Conservation (phyloP, 495 filamentous ascomycete species). For the Lepidopterella palustris region DNA sequence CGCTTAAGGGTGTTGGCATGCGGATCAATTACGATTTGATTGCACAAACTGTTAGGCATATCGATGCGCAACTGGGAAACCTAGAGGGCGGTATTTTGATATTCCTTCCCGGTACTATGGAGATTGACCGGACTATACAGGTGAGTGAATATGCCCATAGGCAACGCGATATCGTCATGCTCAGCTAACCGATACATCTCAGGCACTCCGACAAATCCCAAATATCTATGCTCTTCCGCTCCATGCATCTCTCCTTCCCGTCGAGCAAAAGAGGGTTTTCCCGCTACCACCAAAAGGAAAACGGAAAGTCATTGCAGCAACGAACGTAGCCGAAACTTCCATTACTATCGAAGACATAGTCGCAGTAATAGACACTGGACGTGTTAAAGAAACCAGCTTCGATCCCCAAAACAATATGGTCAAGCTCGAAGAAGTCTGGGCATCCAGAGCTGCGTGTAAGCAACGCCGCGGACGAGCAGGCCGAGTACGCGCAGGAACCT, state of each 20-base stretch:
- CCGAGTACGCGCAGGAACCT: constrained; percentile 80
- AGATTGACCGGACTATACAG: constrained; percentile 78
- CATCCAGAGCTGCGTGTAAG: constrained; percentile 88
- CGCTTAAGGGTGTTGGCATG: constrained; percentile 70
- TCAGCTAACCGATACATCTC: constrained; percentile 1
- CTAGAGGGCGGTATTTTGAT: constrained; percentile 83
- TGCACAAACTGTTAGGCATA: constrained; percentile 65
- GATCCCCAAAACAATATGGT: constrained; percentile 92
- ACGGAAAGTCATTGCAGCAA: constrained; percentile 87
- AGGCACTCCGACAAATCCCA: constrained; percentile 56
- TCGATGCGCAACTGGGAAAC: constrained; percentile 65
- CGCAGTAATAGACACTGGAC: constrained; percentile 89
- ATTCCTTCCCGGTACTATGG: constrained; percentile 80
- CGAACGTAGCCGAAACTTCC: constrained; percentile 95
- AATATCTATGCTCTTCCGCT: constrained; percentile 76
- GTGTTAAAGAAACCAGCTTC: constrained; percentile 93
- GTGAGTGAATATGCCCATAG: constrained; percentile 6
- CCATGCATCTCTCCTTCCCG: constrained; percentile 83
- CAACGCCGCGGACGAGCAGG: constrained; percentile 94
- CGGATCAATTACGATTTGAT: constrained; percentile 91
- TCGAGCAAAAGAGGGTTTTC: constrained; percentile 84
- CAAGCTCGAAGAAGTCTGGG: constrained; percentile 89
- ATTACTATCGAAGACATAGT: constrained; percentile 98
- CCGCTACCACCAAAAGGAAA: constrained; percentile 65
- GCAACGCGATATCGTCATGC: neutral